Evolutionary conservation across 768 basidiomycete species (phyloP).

Genomic region (Lanmaoa pseudosensibilis): DNA sequence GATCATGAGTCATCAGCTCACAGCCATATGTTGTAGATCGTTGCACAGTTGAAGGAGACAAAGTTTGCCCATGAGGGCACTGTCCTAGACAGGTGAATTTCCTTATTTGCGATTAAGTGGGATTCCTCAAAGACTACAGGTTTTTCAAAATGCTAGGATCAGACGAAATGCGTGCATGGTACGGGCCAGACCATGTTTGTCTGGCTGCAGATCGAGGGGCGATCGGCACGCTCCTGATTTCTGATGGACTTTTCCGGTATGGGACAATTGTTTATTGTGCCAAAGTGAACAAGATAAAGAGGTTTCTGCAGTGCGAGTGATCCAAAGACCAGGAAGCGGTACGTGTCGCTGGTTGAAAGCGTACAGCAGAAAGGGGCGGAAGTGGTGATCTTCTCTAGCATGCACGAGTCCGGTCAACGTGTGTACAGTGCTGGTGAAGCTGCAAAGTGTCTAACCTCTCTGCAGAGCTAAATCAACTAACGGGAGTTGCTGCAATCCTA

Average conservation of each 20-base stretch:
- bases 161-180: slow-evolving; percentile 98
- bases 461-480: slow-evolving; percentile 91
- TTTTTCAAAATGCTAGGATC: slow-evolving; percentile 97
- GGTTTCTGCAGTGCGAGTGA: slow-evolving; percentile 66
- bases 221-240: slow-evolving; percentile 90
- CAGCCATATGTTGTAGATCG: slow-evolving; percentile 47
- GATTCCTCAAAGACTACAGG: slow-evolving; percentile 40
- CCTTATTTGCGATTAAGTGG: not conserved
- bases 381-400: slow-evolving; percentile 96
- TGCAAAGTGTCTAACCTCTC: not conserved
- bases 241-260: slow-evolving; percentile 90
- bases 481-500: slow-evolving; percentile 92
- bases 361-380: slow-evolving; percentile 89
- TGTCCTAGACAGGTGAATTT: slow-evolving; percentile 76
- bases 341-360: slow-evolving; percentile 84
- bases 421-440: slow-evolving; percentile 31
- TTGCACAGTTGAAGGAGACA: slow-evolving; percentile 81
- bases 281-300: not conserved
- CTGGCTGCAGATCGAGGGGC: slow-evolving; percentile 93
- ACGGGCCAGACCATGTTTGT: slow-evolving; percentile 91
- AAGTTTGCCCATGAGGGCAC: slow-evolving; percentile 95
- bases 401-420: slow-evolving; percentile 99
- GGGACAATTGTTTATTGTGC: slow-evolving; percentile 17
- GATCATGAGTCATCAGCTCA: not conserved
- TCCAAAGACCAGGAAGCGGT: slow-evolving; percentile 72